Conservation (phyloP, 495 filamentous ascomycete genomes). For the Lepraria neglecta region DNA sequence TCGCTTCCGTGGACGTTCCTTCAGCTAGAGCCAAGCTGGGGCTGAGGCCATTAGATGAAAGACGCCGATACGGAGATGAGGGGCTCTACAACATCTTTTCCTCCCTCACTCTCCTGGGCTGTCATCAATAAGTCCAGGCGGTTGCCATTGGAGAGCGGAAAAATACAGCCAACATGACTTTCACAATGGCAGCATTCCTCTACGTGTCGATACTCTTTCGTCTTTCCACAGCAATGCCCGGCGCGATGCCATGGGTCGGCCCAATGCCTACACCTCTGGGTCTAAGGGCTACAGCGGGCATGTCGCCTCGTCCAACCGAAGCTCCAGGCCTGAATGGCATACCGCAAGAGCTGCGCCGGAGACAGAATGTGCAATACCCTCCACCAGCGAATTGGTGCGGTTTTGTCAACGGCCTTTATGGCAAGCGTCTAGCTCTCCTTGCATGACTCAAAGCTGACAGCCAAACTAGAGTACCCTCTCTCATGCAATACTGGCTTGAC, state of each 20-base stretch:
- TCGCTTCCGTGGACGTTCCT: neutral
- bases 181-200: neutral
- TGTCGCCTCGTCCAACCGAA: slow-evolving; percentile 25
- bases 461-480: slow-evolving; percentile 20
- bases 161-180: neutral
- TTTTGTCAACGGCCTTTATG: slow-evolving; percentile 23
- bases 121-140: neutral
- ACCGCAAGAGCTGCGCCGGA: slow-evolving; percentile 22
- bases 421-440: slow-evolving; percentile 14
- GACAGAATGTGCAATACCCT: slow-evolving; percentile 21
- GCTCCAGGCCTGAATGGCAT: slow-evolving; percentile 25
- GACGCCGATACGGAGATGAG: neutral
- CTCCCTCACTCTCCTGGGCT: neutral
- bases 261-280: slow-evolving; percentile 22
- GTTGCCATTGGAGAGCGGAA: neutral
- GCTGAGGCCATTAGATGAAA: neutral
- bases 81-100: neutral
- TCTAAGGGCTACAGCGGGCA: slow-evolving; percentile 20
- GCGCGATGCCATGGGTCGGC: slow-evolving; percentile 24
- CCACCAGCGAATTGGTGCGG: slow-evolving; percentile 31
- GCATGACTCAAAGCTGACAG: neutral
- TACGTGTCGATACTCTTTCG: slow-evolving; percentile 13
- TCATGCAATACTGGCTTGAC: slow-evolving; percentile 21
- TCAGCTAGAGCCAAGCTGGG: neutral
- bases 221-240: slow-evolving; percentile 14